These are phyloP conservation scores for Septoria petroselini DNA, from an alignment of 2,329 filamentous ascomycete species.

Conservation along the genomic window DNA sequence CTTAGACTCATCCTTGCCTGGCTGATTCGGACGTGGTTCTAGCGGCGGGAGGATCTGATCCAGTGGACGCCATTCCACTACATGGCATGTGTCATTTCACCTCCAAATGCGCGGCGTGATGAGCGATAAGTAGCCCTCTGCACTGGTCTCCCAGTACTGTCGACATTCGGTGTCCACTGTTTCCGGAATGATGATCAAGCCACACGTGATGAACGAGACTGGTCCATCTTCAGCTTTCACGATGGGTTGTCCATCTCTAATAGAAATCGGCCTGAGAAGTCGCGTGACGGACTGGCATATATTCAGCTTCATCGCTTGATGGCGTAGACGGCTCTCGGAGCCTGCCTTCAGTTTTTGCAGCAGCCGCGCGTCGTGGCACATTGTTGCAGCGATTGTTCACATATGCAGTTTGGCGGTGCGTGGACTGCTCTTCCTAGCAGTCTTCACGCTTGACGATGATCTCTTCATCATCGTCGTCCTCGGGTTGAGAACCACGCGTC, in stretches of 20 bases:
- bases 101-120: conserved; percentile 4
- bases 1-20: not conserved
- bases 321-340: not conserved
- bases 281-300: not conserved
- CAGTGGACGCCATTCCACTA: conserved; percentile 2
- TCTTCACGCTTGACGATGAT: conserved; percentile 1
- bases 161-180: not conserved
- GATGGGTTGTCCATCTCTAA: too few species aligned
- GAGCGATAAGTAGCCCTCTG: not conserved
- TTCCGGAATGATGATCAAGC: not conserved
- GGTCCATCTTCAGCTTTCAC: not conserved
- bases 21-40: not conserved
- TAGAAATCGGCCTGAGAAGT: too few species aligned
- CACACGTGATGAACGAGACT: not conserved
- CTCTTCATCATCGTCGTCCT: conserved; percentile 12
- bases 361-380: not conserved
- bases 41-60: conserved; percentile 3
- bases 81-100: conserved; percentile 8
- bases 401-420: not conserved
- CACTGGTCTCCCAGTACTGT: not conserved
- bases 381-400: too few species aligned
- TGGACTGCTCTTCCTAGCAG: not conserved
- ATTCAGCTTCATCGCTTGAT: not conserved
- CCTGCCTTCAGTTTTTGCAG: not conserved
- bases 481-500: too few species aligned